phyloP scores from a whole-genome alignment of 2,329 filamentous ascomycete species.

The Aspergillus versicolor region DNA sequence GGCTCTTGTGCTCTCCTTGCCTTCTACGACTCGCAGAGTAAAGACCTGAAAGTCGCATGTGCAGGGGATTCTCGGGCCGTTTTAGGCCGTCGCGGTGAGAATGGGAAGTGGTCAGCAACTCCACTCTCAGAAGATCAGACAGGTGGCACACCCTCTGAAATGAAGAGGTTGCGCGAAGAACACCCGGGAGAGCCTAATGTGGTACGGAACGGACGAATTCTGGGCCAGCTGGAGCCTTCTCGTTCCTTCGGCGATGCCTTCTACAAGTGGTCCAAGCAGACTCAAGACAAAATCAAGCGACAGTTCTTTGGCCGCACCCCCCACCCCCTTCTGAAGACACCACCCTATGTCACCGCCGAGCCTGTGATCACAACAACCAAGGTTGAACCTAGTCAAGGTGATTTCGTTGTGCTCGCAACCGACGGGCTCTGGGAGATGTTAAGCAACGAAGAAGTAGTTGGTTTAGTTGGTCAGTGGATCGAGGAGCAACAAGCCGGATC shows the following conservation, averaged over 20 bases:
- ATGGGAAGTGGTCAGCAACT: conserved; percentile 90
- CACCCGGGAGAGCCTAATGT: conserved; percentile 90
- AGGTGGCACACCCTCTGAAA: conserved; percentile 82
- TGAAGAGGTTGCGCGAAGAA: conserved; percentile 74
- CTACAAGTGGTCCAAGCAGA: conserved; percentile 92
- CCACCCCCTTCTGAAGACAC: conserved; percentile 76
- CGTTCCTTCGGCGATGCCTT: conserved; percentile 94
- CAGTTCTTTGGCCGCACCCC: conserved; percentile 85
- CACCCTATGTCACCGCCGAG: conserved; percentile 96
- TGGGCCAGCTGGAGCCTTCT: conserved; percentile 88
- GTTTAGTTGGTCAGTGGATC: conserved; percentile 94
- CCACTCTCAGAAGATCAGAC: conserved; percentile 92
- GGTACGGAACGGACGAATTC: conserved; percentile 81
- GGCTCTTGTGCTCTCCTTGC: conserved; percentile 96
- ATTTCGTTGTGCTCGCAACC: conserved; percentile 94
- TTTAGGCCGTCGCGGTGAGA: conserved; percentile 72
- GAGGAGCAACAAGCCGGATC: conserved; percentile 64
- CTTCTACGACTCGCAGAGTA: conserved; percentile 88
- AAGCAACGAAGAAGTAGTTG: conserved; percentile 96
- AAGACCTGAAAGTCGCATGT: conserved; percentile 88
- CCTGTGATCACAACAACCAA: conserved; percentile 91
- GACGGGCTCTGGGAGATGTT: conserved; percentile 99
- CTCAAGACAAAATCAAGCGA: conserved; percentile 75
- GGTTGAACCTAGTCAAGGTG: conserved; percentile 82
- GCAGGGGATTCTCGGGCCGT: conserved; percentile 96